phyloP scores from a whole-genome alignment of 768 basidiomycete species.

The Phanerochaete carnosa region DNA sequence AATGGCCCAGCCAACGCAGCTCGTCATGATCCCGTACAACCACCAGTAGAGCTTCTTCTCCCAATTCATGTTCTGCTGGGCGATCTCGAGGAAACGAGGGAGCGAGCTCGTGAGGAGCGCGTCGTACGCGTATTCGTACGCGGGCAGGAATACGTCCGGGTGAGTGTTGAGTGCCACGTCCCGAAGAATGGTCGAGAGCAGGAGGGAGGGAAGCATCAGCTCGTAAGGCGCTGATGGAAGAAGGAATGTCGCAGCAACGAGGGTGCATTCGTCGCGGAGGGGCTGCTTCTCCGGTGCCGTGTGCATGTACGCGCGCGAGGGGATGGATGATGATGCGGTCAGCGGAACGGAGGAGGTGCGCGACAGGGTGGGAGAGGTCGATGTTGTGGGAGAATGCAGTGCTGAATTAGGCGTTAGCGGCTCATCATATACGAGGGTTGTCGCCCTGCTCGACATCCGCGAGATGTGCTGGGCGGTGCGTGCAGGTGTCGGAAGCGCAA shows the following conservation, averaged over 20 bases:
- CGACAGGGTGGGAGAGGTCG: constrained; percentile 3
- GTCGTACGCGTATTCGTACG: constrained; percentile 32
- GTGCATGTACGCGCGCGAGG: not conserved
- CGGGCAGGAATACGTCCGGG: constrained; percentile 35
- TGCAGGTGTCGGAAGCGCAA: constrained; percentile 10
- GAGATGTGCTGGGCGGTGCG: constrained; percentile 11
- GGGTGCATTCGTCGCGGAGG: constrained; percentile 24
- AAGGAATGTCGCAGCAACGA: constrained; percentile 23
- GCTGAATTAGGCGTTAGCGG: not conserved
- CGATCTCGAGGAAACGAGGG: constrained; percentile 29
- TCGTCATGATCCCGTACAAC: constrained; percentile 22
- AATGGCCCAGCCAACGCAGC: constrained; percentile 24
- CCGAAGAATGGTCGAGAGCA: constrained; percentile 28
- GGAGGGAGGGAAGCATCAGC: constrained; percentile 18
- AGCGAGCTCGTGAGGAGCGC: constrained; percentile 28
- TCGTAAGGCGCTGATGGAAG: constrained; percentile 8
- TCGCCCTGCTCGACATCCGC: not conserved
- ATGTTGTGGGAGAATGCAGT: not conserved
- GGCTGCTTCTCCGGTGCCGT: constrained; percentile 12
- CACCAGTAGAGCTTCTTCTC: constrained; percentile 36
- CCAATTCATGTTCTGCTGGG: constrained; percentile 30
- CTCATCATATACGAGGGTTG: not conserved
- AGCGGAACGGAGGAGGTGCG: not conserved
- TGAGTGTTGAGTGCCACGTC: constrained; percentile 30
- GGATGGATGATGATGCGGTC: not conserved